Conservation (phyloP, 2,329 filamentous ascomycete genomes). For the Talaromyces albobiverticillius region DNA sequence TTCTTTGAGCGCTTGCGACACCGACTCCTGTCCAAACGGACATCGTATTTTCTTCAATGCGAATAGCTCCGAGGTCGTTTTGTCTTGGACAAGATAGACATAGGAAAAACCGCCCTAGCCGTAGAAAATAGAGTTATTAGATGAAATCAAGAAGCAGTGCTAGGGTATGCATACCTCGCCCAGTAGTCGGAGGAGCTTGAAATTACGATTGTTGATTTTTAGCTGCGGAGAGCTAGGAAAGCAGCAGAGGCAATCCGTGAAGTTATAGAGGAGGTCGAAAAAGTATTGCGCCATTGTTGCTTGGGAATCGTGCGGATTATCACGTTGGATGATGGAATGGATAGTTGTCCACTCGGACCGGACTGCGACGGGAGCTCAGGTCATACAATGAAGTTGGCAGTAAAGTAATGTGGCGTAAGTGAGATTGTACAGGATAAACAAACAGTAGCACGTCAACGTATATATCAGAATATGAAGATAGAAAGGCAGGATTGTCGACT, state of each 20-base stretch:
- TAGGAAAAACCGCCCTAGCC: slow-evolving; percentile 91
- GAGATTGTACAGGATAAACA: too few species aligned
- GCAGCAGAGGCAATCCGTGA: slow-evolving; percentile 94
- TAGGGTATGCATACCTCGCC: slow-evolving; percentile 66
- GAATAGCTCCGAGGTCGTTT: slow-evolving; percentile 75
- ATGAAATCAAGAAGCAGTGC: neutral
- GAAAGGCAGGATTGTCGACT: too few species aligned
- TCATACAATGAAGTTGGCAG: neutral
- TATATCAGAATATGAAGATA: too few species aligned
- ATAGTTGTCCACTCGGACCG: neutral
- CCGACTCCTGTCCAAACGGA: slow-evolving; percentile 94
- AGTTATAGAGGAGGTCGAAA: slow-evolving; percentile 82
- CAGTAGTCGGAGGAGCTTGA: slow-evolving; percentile 90
- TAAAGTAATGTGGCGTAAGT: too few species aligned
- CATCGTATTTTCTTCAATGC: slow-evolving; percentile 99
- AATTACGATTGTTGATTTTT: slow-evolving; percentile 90
- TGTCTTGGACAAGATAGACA: slow-evolving; percentile 97
- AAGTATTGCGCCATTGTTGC: slow-evolving; percentile 77
- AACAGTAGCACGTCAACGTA: too few species aligned
- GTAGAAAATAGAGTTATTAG: neutral
- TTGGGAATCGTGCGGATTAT: too few species aligned
- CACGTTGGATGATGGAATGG: neutral
- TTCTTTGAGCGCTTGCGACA: slow-evolving; percentile 91
- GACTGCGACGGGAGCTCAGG: too few species aligned
- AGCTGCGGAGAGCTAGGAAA: slow-evolving; percentile 92